Base-by-base conservation (phyloP, 345 rosid genomes). In the Salix koriyanagi region DNA sequence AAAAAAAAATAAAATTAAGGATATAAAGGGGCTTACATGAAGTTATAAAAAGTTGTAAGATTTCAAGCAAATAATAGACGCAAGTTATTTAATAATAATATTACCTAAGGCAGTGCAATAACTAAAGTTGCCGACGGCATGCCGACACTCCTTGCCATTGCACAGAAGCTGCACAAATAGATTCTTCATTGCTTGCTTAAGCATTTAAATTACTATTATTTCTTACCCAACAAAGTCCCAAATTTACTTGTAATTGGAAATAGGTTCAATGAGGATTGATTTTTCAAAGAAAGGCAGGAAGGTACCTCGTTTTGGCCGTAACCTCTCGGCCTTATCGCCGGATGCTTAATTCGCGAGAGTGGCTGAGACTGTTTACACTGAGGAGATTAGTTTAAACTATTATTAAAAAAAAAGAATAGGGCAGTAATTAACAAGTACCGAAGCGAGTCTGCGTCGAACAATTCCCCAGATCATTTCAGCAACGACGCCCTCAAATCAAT, bases 391-490 rank as follows among this genome's bases (percentile, higher is more conserved):
- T 44, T 7, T 41, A 41, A 48, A 32, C 34, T 5, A 4, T 7
- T 9, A 5, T 4, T 30, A 23, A 8, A 54, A 9, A 56, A 74
- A 39, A 25, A 62, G 18, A 11, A 67, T 2, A 8, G 19, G 13
- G 14, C 9, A 23, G 23, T 18, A 5, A 37, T 68, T 14, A 34
- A n/a, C 39, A 61, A 1, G 6, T 80, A 80, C 77, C 66, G 67
- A 67, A 72, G 79, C 75, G 72, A 72, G 65, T 76, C 48, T 65
- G 18, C 83, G 80, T 34, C 79, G 79, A 72, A 76, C 4, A 76
- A 72, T 61, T 30, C 79, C 76, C 77, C 66, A 76, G 72, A 80
- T 76, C 83, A 80, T 80, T 36, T 64, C 75, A 76, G 26, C 67
- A 42, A 66, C 21, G 41, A 44, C 54, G 16, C 28, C 64, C 26